Base-by-base conservation (phyloP, 345 rosid species). In the Hibiscus tridactylites region DNA sequence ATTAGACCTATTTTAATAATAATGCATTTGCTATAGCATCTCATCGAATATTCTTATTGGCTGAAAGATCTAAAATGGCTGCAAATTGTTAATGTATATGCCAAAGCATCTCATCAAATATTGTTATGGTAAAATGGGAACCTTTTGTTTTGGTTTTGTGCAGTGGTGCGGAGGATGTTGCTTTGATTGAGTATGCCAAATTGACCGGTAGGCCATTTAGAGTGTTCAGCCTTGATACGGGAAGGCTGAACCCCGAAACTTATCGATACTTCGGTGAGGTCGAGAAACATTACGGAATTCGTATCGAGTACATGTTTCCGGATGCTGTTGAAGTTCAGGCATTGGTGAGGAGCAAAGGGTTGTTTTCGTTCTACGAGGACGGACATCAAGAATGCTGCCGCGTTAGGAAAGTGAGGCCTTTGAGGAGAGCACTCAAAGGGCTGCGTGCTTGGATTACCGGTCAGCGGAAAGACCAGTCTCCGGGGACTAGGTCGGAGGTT, bases 331-430 rank as follows among this genome's bases (percentile, higher is more conserved):
- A 94, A 79, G 97, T 94, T 76, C 96, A 91, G 78, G 97, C 83
- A 61, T 74, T 95, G 47, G 99, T 92, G 2, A 87, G 98, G 81
- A 88, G 80, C 84, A 93, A 93, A 72, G 98, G 98, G 13, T 84
- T 93, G 35, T 93, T 91, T 79, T 93, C 97, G 6, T 93, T 93
- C 79, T 93, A 93, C 0, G 96, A 93, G 69, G 98, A 93, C 31
- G 98, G 98, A 62, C 98, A 93, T 79, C 98, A 91, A 53, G 98
- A 93, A 64, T 93, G 98, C 86, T 95, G 99, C 87, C 90, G 97
- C 26, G 93, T 90, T 42, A 88, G 99, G 80, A 95, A 95, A 78
- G 99, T 95, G 68, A 88, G 97, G 72, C 99, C 99, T 17, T 72
- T 95, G 53, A 84, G 96, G 73, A 88, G 99, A 76, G 96, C 97